Conservation (phyloP, 257 asterid genomes). For the Orobanche coerulescens region DNA sequence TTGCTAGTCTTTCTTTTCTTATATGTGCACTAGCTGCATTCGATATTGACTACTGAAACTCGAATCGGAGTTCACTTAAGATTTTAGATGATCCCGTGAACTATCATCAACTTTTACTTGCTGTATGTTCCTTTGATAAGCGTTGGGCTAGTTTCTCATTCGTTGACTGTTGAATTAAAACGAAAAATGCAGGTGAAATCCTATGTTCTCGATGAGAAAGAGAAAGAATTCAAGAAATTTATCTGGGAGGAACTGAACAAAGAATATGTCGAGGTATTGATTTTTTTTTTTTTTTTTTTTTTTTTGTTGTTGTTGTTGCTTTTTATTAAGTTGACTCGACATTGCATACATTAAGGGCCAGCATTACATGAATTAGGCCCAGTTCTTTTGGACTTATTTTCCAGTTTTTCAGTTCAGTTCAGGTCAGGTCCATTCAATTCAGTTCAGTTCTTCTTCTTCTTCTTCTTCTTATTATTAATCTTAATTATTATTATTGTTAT, state of each 20-base stretch:
- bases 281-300: no score
- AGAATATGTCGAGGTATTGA: conserved; percentile 59
- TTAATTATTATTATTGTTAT: no score
- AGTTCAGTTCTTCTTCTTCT: no score
- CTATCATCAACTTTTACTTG: conserved; percentile 1
- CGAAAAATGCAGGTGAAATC: conserved; percentile 46
- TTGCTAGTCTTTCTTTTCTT: background rate
- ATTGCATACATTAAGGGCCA: background rate
- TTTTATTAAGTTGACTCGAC: background rate
- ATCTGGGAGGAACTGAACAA: conserved; percentile 79
- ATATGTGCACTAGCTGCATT: background rate
- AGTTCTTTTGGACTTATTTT: background rate
- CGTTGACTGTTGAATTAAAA: conserved; percentile 21
- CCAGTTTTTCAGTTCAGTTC: no score
- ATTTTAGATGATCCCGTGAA: background rate
- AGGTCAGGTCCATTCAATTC: no score
- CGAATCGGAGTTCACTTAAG: background rate
- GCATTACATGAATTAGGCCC: background rate
- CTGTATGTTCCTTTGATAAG: no score
- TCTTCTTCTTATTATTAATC: no score
- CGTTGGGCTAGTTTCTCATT: conserved; percentile 8
- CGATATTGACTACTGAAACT: background rate
- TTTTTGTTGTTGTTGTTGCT: no score
- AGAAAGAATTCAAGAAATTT: conserved; percentile 48
- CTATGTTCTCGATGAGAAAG: conserved; percentile 68